These are phyloP conservation scores for Periconia macrospinosa DNA, from an alignment of 2,329 filamentous ascomycete genomes.

Conservation along the genomic window DNA sequence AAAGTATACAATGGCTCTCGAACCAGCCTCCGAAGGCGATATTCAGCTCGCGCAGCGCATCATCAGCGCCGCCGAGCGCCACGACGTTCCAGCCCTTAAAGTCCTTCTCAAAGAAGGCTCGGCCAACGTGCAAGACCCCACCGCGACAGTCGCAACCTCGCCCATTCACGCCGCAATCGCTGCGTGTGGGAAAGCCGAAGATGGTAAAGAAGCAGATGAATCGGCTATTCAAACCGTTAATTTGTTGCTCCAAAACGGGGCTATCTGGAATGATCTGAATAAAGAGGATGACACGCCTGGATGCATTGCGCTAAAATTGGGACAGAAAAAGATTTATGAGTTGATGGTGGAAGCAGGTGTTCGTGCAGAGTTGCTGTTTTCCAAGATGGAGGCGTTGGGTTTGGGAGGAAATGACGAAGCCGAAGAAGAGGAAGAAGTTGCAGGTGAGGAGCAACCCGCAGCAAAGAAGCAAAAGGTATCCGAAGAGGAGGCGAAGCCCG, in stretches of 20 bases:
- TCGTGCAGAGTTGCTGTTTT: slow-evolving; percentile 38
- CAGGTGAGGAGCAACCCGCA: slow-evolving; percentile 29
- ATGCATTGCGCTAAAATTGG: slow-evolving; percentile 37
- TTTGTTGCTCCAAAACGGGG: slow-evolving; percentile 39
- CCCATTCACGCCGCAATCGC: slow-evolving; percentile 40
- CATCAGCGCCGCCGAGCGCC: slow-evolving; percentile 39
- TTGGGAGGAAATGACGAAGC: slow-evolving; percentile 24
- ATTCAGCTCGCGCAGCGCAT: slow-evolving; percentile 41
- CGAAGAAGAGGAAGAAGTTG: slow-evolving; percentile 23
- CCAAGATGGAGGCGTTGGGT: slow-evolving; percentile 36
- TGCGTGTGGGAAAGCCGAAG: slow-evolving; percentile 32
- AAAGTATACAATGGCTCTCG: slow-evolving; percentile 21
- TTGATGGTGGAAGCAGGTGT: slow-evolving; percentile 42
- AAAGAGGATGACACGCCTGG: slow-evolving; percentile 42
- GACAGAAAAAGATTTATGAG: slow-evolving; percentile 39
- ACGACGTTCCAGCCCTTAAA: slow-evolving; percentile 36
- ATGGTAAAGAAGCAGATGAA: slow-evolving; percentile 20
- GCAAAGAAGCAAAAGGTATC: slow-evolving; percentile 39
- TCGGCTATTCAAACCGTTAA: slow-evolving; percentile 28
- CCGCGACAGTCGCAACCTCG: slow-evolving; percentile 35
- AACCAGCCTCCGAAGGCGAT: slow-evolving; percentile 39
- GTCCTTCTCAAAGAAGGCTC: slow-evolving; percentile 40
- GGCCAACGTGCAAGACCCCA: slow-evolving; percentile 41
- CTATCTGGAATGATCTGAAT: slow-evolving; percentile 44
- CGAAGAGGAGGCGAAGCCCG: slow-evolving; percentile 27